These are phyloP conservation scores for Mikania micrantha DNA, from an alignment of 129 eudicot genomes.

Conservation along the genomic window DNA sequence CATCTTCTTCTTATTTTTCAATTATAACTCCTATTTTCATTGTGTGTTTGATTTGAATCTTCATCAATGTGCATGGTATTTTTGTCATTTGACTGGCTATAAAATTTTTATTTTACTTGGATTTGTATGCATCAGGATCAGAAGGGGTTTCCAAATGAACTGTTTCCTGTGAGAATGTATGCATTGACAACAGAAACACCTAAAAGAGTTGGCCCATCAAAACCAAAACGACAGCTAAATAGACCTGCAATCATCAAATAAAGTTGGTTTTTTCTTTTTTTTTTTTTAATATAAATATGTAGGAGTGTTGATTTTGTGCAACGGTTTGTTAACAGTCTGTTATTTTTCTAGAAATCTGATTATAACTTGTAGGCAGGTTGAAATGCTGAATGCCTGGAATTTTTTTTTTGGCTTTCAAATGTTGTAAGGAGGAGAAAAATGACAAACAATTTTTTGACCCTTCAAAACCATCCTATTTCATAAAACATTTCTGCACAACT, in stretches of 20 bases:
- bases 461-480: too few relatives aligned
- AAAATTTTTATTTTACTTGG: neutral
- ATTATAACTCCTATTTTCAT: too few relatives aligned
- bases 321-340: neutral
- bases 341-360: neutral
- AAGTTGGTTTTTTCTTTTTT: neutral
- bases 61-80: neutral
- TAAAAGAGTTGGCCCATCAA: constrained; percentile 37
- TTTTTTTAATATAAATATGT: neutral
- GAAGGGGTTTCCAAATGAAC: constrained; percentile 70
- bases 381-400: neutral
- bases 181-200: constrained; percentile 65
- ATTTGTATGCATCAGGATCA: constrained; percentile 49
- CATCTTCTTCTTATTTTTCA: too few relatives aligned
- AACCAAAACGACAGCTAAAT: constrained; percentile 45
- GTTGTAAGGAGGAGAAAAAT: neutral
- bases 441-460: too few relatives aligned
- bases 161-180: constrained; percentile 89
- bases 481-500: too few relatives aligned
- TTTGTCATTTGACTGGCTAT: neutral
- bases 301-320: constrained; percentile 1
- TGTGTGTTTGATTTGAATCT: too few relatives aligned
- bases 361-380: neutral
- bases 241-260: constrained; percentile 64
- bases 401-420: neutral